These are phyloP conservation scores for Chenopodium album DNA, from an alignment of 148 eudicot species.

Conservation along the genomic window DNA sequence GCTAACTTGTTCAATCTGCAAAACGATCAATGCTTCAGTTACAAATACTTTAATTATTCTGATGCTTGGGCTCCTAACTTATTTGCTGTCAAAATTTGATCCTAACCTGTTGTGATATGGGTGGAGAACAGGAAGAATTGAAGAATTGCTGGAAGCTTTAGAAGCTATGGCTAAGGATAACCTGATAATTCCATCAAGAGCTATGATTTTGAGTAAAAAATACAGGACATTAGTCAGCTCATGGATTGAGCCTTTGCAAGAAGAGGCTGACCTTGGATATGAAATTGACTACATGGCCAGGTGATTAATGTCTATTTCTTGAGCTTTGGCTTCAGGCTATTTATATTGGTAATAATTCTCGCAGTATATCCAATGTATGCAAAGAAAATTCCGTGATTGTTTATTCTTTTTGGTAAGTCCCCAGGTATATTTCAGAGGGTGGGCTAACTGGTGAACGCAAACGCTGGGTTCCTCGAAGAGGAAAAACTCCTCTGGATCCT, in stretches of 20 bases:
- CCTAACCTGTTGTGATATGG: neutral
- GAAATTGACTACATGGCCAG: slow-evolving; percentile 93
- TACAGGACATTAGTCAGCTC: slow-evolving; percentile 93
- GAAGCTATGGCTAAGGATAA: slow-evolving; percentile 87
- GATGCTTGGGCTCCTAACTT: neutral
- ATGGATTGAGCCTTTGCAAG: slow-evolving; percentile 99
- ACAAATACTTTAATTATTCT: slow-evolving; percentile 2
- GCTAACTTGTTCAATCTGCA: neutral
- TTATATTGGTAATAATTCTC: neutral
- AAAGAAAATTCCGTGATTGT: neutral
- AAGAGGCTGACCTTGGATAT: slow-evolving; percentile 96
- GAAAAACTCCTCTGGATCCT: slow-evolving; percentile 93
- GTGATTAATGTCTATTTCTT: slow-evolving; percentile 33
- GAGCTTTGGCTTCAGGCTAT: neutral
- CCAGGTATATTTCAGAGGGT: slow-evolving; percentile 88
- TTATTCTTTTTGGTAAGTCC: slow-evolving; percentile 9
- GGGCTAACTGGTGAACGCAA: slow-evolving; percentile 97
- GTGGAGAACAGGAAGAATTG: slow-evolving; percentile 69
- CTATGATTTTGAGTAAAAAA: slow-evolving; percentile 90
- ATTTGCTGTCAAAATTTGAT: neutral
- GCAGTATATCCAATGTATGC: neutral
- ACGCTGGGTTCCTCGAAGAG: slow-evolving; percentile 97
- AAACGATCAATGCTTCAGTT: slow-evolving; percentile 2
- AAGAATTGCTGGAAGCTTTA: slow-evolving; percentile 85
- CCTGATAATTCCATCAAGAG: slow-evolving; percentile 83